Percentiles rank a stretch among this genome's conserved stretches.
Evolutionary conservation across 78 protist genomes (phyloP).

Genomic region (Pelomyxa schiedti): DNA sequence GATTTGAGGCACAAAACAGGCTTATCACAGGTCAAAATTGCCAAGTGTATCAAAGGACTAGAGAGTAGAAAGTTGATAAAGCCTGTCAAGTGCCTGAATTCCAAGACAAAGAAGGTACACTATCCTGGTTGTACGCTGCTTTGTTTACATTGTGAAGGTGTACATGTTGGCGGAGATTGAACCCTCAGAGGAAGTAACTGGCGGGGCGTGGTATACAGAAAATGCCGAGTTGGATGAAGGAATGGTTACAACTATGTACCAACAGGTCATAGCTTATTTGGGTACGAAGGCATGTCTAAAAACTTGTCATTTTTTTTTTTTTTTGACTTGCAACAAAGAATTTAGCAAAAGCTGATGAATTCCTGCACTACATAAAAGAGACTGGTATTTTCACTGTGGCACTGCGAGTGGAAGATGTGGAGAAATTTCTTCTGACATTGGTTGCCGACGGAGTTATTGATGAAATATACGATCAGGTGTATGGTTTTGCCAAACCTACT

Average conservation of each 20-base stretch:
- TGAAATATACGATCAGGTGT: neutral
- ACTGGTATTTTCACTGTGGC: neutral
- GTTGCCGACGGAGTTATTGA: neutral
- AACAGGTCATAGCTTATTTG: no score
- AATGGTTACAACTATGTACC: no score
- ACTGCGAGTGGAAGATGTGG: neutral
- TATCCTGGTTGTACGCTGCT: no score
- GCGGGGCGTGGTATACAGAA: constrained; percentile 1
- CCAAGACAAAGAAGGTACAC: constrained; percentile 4
- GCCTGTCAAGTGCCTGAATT: constrained; percentile 2
- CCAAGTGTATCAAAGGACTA: neutral
- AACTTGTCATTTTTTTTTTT: no score
- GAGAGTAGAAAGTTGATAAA: constrained; percentile 8
- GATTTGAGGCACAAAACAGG: neutral
- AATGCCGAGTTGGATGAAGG: neutral
- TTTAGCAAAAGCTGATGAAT: neutral
- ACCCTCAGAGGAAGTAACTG: constrained; percentile 5
- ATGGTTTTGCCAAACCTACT: no score
- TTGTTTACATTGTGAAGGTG: no score
- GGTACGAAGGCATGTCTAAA: no score
- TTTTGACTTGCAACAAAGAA: no score
- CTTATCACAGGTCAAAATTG: constrained; percentile 2
- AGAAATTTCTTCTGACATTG: neutral
- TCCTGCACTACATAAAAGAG: neutral
- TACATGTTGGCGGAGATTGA: constrained; percentile 13